Conservation (phyloP, 139 green algal species). For the Micractinium conductrix region DNA sequence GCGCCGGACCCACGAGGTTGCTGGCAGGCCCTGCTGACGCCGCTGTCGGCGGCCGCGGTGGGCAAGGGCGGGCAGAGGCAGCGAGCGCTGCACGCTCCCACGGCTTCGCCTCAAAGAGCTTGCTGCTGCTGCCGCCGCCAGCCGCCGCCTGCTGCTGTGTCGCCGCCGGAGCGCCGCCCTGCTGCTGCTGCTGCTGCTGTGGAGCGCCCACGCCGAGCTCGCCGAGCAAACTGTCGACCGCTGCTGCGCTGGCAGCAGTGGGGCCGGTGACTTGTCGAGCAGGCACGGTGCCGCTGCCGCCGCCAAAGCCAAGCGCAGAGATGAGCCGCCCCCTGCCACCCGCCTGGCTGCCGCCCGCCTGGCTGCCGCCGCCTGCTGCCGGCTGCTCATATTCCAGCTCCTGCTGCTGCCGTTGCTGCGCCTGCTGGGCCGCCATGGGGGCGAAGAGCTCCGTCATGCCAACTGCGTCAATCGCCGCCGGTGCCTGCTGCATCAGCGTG, state of each 20-base stretch:
- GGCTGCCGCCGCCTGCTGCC: background rate
- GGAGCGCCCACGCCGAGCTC: background rate
- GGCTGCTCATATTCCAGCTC: background rate
- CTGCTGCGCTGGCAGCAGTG: background rate
- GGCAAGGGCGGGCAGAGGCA: background rate
- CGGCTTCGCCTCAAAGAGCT: background rate
- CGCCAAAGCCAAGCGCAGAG: background rate
- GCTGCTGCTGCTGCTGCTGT: background rate
- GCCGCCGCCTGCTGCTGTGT: no score
- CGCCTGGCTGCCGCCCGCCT: no score
- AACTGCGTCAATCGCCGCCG: constrained; percentile 26
- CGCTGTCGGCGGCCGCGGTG: background rate
- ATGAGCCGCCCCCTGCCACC: no score
- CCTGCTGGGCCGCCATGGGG: background rate
- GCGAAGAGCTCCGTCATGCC: constrained; percentile 32
- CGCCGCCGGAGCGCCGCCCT: background rate
- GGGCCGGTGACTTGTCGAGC: background rate
- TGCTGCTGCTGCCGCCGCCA: background rate
- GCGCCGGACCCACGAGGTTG: constrained; percentile 37
- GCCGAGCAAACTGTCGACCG: background rate
- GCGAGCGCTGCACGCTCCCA: constrained; percentile 21
- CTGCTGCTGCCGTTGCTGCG: constrained; percentile 14
- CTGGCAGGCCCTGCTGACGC: background rate
- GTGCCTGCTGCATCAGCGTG: constrained; percentile 36
- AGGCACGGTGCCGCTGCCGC: background rate